phyloP scores from a whole-genome alignment of 768 basidiomycete genomes.

The Pleurotus cornucopiae region DNA sequence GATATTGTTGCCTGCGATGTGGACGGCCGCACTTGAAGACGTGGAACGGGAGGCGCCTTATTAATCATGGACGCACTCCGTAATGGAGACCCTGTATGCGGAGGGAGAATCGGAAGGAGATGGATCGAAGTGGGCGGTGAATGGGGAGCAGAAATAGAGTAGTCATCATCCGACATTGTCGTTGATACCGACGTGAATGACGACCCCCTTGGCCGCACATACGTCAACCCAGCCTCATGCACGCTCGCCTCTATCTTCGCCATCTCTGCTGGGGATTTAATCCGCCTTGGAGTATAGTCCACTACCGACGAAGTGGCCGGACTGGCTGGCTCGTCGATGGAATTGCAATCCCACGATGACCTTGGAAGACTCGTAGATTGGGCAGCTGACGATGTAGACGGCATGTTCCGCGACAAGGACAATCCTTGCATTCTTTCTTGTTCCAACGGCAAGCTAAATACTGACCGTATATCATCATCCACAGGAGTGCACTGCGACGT shows the following conservation, averaged over 20 bases:
- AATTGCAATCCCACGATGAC: not conserved
- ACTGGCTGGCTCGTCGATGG: conserved; percentile 23
- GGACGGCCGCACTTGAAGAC: conserved; percentile 25
- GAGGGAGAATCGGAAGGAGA: conserved; percentile 13
- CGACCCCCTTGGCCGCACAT: conserved; percentile 26
- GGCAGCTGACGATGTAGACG: not conserved
- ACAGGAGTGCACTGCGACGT: conserved; percentile 35
- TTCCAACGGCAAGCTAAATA: conserved; percentile 49
- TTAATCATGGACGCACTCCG: conserved; percentile 16
- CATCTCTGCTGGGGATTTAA: conserved; percentile 66
- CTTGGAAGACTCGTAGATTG: not conserved
- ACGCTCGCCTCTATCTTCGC: conserved; percentile 54
- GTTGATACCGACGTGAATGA: conserved; percentile 39
- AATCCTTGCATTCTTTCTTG: conserved; percentile 25
- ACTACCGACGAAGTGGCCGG: conserved; percentile 21
- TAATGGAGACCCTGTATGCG: conserved; percentile 8
- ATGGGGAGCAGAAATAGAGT: conserved; percentile 16
- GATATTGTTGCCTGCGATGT: conserved; percentile 28
- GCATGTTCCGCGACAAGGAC: conserved; percentile 11
- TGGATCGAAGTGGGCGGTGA: conserved; percentile 23
- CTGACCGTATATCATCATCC: conserved; percentile 53
- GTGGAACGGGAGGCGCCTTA: conserved; percentile 16
- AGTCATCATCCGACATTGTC: conserved; percentile 25
- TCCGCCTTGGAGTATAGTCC: conserved; percentile 60
- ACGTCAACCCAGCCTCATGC: conserved; percentile 22